phyloP scores from a whole-genome alignment of 2,329 filamentous ascomycete species.

The Fusarium agapanthi region DNA sequence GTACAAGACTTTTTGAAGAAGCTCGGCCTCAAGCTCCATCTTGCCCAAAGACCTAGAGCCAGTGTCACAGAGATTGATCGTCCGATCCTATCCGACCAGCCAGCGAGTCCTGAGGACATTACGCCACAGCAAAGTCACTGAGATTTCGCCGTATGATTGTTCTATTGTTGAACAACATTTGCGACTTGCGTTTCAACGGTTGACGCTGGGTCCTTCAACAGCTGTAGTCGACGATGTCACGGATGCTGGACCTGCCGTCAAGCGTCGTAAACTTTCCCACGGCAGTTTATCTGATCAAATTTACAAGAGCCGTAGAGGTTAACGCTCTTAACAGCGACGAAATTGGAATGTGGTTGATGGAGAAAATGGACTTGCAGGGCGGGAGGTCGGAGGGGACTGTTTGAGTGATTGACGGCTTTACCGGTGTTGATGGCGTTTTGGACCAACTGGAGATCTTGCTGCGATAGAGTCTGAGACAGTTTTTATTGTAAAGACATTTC shows the following conservation, averaged over 20 bases:
- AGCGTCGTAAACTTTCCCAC: background rate
- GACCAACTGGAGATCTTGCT: background rate
- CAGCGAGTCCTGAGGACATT: background rate
- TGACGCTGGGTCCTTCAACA: background rate
- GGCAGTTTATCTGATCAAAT: fast-evolving
- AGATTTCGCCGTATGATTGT: background rate
- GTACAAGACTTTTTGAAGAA: no score
- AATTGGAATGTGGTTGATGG: background rate
- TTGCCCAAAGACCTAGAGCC: fast-evolving
- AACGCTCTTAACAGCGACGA: fast-evolving
- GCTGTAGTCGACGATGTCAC: no score
- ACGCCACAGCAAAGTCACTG: fast-evolving
- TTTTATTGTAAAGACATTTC: fast-evolving
- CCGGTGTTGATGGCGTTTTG: fast-evolving
- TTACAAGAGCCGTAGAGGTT: fast-evolving
- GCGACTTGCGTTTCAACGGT: background rate
- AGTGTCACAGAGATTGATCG: background rate
- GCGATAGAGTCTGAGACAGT: no score
- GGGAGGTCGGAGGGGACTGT: background rate
- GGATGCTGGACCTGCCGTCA: background rate
- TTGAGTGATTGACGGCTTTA: fast-evolving
- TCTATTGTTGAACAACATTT: background rate
- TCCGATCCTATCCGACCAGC: background rate
- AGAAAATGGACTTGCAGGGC: background rate
- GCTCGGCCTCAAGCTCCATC: no score